Percentiles rank a stretch among this genome's conserved stretches.
Conservation (phyloP, 2,329 filamentous ascomycete species). For the Triangularia verruculosa region DNA sequence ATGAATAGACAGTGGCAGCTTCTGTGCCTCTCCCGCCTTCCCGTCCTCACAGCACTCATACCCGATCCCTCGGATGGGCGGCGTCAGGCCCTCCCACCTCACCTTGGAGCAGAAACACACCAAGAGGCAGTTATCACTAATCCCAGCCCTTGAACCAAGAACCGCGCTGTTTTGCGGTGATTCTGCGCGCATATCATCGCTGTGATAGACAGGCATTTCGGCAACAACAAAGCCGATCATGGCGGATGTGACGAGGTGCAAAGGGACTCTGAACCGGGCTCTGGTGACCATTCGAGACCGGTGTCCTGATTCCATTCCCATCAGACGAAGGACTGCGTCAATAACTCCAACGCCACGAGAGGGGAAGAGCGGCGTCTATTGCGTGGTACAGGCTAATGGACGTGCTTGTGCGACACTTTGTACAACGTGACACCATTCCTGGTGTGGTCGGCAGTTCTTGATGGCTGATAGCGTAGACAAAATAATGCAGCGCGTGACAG, state of each 20-base stretch:
- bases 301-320: neutral
- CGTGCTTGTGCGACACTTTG: neutral
- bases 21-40: slow-evolving; percentile 7
- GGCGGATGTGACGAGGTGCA: neutral
- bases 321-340: neutral
- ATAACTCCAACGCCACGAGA: neutral
- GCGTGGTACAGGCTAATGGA: neutral
- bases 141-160: neutral
- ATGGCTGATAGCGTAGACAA: neutral
- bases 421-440: slow-evolving; percentile 5
- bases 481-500: neutral
- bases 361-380: neutral
- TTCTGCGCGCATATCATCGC: neutral
- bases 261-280: neutral
- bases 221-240: neutral
- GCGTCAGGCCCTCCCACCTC: neutral
- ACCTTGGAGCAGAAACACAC: neutral
- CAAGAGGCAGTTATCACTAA: slow-evolving; percentile 5
- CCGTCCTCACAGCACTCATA: slow-evolving; percentile 7
- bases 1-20: neutral
- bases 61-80: slow-evolving; percentile 4
- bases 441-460: slow-evolving; percentile 4
- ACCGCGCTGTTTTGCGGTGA: neutral
- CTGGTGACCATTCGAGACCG: neutral
- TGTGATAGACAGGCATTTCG: neutral